Evolutionary conservation across 1,139 yeast species (phyloP), one percentile per base, ranked within the genome.

Genomic region (Yamadazyma dendronema): DNA sequence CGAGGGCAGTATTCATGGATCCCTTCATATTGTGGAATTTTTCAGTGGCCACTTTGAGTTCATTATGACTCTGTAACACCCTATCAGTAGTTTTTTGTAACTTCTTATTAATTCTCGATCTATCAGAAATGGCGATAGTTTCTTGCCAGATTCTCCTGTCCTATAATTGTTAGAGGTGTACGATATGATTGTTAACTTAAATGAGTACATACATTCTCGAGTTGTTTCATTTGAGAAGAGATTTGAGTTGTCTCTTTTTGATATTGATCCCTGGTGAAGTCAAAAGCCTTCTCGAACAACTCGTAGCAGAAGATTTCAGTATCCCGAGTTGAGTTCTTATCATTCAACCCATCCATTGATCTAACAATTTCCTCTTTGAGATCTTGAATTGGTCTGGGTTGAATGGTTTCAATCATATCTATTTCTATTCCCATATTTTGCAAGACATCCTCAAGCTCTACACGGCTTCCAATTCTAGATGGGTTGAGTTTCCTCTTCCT

Each of bases 151-250:
- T 19, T 19, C 22, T 19, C 22, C 9, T 19, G 22, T 19, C 22
- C 22, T 19, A 19, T 19, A 7, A n/a, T 9, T 19, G 22, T 19
- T 19, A 19, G 22, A 7, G 9, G 22, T 19, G 22, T 19, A 19
- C 6, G 6, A 19, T n/a, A n/a, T n/a, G n/a, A n/a, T n/a, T n/a
- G n/a, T n/a, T n/a, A n/a, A n/a, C n/a, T n/a, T n/a, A n/a, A n/a
- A n/a, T n/a, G n/a, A n/a, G n/a, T n/a, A 31, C 34, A 23, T 31
- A 23, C 34, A 14, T 23, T 15, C 11, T 22, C 28, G 10, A 31
- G 28, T 13, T 13, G 5, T 5, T 31, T 15, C 12, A 23, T 13
- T 15, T 24, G 21, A 13, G 8, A 8, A 4, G 4, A 10, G 4
- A 31, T 13, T 4, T 9, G 6, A 8, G 12, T n/a, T 8, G 15